Percentiles rank a stretch among this genome's conserved stretches.
These are phyloP conservation scores for Cryomyces minteri DNA, from an alignment of 495 filamentous ascomycete genomes.

Conservation along the genomic window DNA sequence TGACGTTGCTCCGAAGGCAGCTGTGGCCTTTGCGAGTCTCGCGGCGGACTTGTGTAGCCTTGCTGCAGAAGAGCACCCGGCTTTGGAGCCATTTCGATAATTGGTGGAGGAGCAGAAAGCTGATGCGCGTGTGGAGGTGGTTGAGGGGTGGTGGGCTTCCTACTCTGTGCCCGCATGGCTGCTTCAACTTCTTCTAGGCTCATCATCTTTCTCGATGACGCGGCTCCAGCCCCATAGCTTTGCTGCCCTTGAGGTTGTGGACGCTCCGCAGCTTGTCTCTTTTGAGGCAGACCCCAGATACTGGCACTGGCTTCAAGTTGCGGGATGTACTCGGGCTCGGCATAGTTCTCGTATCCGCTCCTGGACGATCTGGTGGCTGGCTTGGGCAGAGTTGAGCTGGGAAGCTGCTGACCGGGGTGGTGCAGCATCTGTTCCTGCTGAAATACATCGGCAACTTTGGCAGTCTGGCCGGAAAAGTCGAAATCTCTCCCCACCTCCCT, in stretches of 20 bases:
- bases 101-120: constrained; percentile 8
- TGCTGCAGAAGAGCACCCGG: too few relatives aligned
- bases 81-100: too few relatives aligned
- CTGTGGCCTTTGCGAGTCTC: too few relatives aligned
- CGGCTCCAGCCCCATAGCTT: constrained; percentile 4
- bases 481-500: constrained; percentile 69
- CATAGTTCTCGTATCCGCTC: constrained; percentile 80
- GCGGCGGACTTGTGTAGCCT: too few relatives aligned
- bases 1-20: too few relatives aligned
- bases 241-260: constrained; percentile 12
- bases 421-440: constrained; percentile 76
- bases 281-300: constrained; percentile 66
- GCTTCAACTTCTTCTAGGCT: constrained; percentile 96
- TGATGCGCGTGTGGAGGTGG: constrained; percentile 8
- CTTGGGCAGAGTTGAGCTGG: constrained; percentile 20
- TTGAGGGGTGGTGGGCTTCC: constrained; percentile 23
- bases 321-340: constrained; percentile 53
- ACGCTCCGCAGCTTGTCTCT: constrained; percentile 22
- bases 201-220: constrained; percentile 59
- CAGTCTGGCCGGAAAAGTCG: constrained; percentile 88
- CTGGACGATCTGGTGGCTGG: constrained; percentile 37
- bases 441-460: constrained; percentile 64
- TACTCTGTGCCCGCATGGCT: constrained; percentile 57
- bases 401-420: constrained; percentile 20
- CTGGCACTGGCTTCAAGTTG: constrained; percentile 85